phyloP scores from a whole-genome alignment of 768 basidiomycete species.

The Lentinus tigrinus region DNA sequence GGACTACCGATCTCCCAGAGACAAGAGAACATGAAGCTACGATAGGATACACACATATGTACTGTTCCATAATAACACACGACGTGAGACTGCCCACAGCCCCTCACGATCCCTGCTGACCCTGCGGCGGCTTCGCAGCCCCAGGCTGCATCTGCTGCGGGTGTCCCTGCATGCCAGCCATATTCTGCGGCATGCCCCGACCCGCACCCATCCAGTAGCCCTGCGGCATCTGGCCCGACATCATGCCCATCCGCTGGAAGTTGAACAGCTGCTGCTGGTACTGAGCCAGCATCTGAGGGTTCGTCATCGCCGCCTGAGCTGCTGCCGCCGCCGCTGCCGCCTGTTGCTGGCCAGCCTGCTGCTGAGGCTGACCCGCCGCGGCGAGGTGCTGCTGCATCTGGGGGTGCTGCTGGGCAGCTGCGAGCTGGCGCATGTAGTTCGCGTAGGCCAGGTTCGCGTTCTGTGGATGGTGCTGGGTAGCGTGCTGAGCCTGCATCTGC shows the following conservation, averaged over 20 bases:
- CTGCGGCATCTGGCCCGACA: constrained; percentile 10
- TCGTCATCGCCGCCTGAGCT: constrained; percentile 16
- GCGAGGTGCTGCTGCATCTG: constrained; percentile 18
- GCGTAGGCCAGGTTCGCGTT: constrained; percentile 10
- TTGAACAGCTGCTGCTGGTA: constrained; percentile 23
- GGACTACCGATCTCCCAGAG: no score
- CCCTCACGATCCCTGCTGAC: constrained; percentile 27
- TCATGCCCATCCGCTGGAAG: constrained; percentile 22
- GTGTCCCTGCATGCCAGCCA: constrained; percentile 16
- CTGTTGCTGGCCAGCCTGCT: constrained; percentile 14
- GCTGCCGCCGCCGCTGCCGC: constrained; percentile 6
- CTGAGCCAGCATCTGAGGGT: constrained; percentile 7
- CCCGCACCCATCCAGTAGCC: constrained; percentile 21
- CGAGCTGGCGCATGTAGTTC: constrained; percentile 8
- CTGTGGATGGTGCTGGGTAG: constrained; percentile 8
- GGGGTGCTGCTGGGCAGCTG: constrained; percentile 12
- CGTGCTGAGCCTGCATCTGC: constrained; percentile 17
- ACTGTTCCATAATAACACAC: constrained; percentile 13
- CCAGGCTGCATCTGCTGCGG: constrained; percentile 23
- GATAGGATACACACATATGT: not conserved
- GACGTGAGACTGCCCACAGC: not conserved
- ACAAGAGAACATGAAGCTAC: not conserved
- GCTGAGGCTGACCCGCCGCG: constrained; percentile 4
- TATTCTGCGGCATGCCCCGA: constrained; percentile 20
- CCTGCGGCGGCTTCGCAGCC: constrained; percentile 22